A percentile compares a stretch with the other conserved stretches of the same genome.
Evolutionary conservation across 352 stramenopile genomes (phyloP).

Genomic region (Pythium sukuiense): DNA sequence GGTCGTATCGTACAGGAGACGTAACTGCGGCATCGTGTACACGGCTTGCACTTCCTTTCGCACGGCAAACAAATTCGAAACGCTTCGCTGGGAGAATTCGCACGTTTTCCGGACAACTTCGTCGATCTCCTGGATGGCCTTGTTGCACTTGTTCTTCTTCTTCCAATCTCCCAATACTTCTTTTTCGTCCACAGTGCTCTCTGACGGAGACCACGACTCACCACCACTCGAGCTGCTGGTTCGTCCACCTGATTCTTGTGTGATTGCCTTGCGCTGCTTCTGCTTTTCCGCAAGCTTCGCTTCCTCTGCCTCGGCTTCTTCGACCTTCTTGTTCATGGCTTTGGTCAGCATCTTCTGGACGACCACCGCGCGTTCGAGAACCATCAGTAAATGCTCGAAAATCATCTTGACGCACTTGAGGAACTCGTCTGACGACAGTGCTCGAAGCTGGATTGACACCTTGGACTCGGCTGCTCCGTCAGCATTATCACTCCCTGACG

Average conservation of each 20-base stretch:
- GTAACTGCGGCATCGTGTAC: conserved; percentile 93
- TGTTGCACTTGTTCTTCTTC: conserved; percentile 63
- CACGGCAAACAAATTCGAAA: conserved; percentile 85
- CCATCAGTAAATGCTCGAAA: conserved; percentile 85
- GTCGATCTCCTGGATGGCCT: conserved; percentile 83
- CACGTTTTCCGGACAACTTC: conserved; percentile 85
- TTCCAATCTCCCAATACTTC: conserved; percentile 74
- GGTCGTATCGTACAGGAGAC: conserved; percentile 93
- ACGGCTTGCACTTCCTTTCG: conserved; percentile 86
- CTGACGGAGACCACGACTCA: conserved; percentile 41
- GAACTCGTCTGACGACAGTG: conserved; percentile 82
- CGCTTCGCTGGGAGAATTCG: conserved; percentile 85
- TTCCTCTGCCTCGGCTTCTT: conserved; percentile 45
- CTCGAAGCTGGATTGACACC: conserved; percentile 77
- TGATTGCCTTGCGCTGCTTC: neutral
- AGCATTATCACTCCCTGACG: conserved; percentile 10
- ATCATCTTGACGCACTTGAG: conserved; percentile 89
- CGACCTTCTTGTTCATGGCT: conserved; percentile 75
- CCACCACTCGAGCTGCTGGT: neutral
- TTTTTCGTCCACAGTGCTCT: conserved; percentile 44
- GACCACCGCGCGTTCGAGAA: conserved; percentile 76
- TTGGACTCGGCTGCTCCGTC: conserved; percentile 60
- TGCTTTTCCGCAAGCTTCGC: conserved; percentile 28
- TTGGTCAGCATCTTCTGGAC: conserved; percentile 72
- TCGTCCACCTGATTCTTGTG: neutral